Evolutionary conservation across 345 rosid genomes (phyloP), one percentile per base, ranked within the genome.

Genomic region (Camelina hispida): DNA sequence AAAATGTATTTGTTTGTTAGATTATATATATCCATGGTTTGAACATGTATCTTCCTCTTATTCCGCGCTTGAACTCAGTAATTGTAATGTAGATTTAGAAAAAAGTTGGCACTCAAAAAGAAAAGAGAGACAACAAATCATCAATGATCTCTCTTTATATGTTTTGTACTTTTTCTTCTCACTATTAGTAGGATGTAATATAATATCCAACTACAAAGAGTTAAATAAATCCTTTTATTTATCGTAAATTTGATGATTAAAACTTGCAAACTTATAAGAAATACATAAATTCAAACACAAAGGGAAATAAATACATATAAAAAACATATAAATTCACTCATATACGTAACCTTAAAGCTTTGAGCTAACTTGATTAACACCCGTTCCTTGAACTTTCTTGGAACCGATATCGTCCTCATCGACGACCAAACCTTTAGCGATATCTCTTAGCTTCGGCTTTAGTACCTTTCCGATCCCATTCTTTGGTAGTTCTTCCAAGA

Each of bases 391-490:
- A 43, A 48, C 47, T 51, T 42, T 51, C 28, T 51, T 68, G 50
- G 74, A 42, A 60, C 48, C 38, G 12, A 12, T 68, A 56, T 48
- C 13, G 44, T 48, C 62, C 40, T 17, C 74, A 61, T 52, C 23
- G 3, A 71, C 55, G 3, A 66, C 74, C 23, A 83, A 74, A 28
- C 10, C 74, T 69, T 79, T 82, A 5, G 89, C 91, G 15, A 66
- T 3, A 9, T 70, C 80, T 78, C 89, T 81, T 18, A 87, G n/a
- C 51, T 67, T 75, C 40, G 64, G 63, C 67, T 89, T 89, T 17
- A 79, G 84, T n/a, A 85, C 73, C 59, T 89, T 89, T 0, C 90
- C 89, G 1, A 83, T 89, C 3, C 85, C 12, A 17, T 83, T 87
- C 75, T 82, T 87, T 2, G 91, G 90, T 68, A 89, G 44, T 37